Evolutionary conservation across 2,329 filamentous ascomycete genomes (phyloP).

Genomic region (Botrytis aclada): DNA sequence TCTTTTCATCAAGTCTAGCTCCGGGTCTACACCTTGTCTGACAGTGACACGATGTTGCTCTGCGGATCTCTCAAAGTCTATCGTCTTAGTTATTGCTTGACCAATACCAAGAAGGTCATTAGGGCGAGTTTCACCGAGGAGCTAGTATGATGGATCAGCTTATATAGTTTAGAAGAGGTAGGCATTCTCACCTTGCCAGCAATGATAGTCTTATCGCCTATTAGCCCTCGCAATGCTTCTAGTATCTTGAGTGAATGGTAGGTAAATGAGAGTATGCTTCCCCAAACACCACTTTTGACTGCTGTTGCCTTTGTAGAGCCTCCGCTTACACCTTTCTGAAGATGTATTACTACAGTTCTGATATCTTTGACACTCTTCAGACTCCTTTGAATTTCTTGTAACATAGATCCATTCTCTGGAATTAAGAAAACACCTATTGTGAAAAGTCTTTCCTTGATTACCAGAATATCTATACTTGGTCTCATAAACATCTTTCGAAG

Average conservation of each 20-base stretch:
- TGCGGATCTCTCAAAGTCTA: slow-evolving; percentile 74
- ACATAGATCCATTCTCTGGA: slow-evolving; percentile 59
- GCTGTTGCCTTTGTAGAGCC: slow-evolving; percentile 40
- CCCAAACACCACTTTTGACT: slow-evolving; percentile 68
- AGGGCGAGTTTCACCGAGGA: slow-evolving; percentile 59
- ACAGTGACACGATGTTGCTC: slow-evolving; percentile 72
- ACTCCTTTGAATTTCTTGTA: slow-evolving; percentile 56
- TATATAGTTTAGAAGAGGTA: background rate
- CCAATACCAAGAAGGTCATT: slow-evolving; percentile 63
- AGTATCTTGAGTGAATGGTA: slow-evolving; percentile 67
- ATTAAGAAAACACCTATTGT: slow-evolving; percentile 65
- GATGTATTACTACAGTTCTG: slow-evolving; percentile 60
- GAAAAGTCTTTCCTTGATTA: slow-evolving; percentile 69
- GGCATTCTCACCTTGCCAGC: slow-evolving; percentile 50
- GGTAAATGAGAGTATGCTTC: slow-evolving; percentile 67
- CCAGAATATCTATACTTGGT: slow-evolving; percentile 64
- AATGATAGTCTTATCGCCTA: slow-evolving; percentile 49
- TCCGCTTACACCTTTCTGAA: slow-evolving; percentile 74
- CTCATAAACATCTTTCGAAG: slow-evolving; percentile 80
- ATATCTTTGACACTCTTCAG: slow-evolving; percentile 76
- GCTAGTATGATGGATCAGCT: slow-evolving; percentile 39
- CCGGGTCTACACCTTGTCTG: slow-evolving; percentile 64
- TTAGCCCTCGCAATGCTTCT: slow-evolving; percentile 58
- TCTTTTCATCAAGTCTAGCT: slow-evolving; percentile 75
- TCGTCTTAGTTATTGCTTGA: slow-evolving; percentile 65